Evolutionary conservation across 306 rosid genomes (phyloP), one percentile per base, ranked within the genome.

Genomic region (Cucurbita pepo): DNA sequence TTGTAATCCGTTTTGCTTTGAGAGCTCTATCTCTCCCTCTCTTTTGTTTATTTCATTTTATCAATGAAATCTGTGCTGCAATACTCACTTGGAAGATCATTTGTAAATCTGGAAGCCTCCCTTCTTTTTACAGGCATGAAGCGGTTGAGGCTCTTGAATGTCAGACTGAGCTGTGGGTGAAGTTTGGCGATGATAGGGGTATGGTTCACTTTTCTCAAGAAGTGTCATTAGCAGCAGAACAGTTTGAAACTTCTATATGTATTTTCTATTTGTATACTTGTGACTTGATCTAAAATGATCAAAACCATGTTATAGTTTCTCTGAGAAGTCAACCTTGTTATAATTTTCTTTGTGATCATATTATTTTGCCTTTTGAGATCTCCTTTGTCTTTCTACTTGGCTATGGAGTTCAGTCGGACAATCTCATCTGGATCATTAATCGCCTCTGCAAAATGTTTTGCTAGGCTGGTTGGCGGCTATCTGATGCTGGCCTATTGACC

Each of bases 191-290:
- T 25, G 56, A 22, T 65, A 44, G 72, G 72, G 55, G 72, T 43
- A 65, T 65, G 45, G 72, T 65, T 44, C 38, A 10, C 30, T 65
- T 44, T 65, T 65, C 19, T 18, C 10, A 19, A 65, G 72, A 43
- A 44, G 38, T 65, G 9, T 65, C 6, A 6, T 44, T 44, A 65
- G 72, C 51, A 44, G 55, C 72, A 21, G 19, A 66, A 43, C 71
- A 66, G 55, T 66, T 66, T 44, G 55, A 66, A 55, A 66, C 72
- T 66, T 66, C 55, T 66, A 21, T 66, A 21, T 65, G 72, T 65
- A 65, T 54, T 65, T 38, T 65, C 53, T 44, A 54, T 65, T 65
- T 65, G 72, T 65, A 64, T 64, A 65, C 72, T 65, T 45, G 38
- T 36, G 38, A 21, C 72, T 44, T 65, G 15, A 44, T 44, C 55